Conservation (phyloP, 768 basidiomycete species). For the Lentinula sp. region DNA sequence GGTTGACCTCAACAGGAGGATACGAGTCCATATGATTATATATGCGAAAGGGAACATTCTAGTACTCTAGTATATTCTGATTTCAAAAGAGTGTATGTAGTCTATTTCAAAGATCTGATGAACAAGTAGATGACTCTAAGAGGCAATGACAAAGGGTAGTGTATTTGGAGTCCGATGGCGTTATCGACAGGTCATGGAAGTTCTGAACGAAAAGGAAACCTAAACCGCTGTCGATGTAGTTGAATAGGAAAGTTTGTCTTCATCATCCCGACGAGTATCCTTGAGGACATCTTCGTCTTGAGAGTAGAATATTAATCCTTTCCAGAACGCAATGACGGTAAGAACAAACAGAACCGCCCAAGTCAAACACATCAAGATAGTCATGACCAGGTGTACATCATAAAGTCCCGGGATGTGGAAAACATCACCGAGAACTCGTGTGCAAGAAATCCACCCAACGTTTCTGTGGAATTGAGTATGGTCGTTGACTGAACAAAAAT, state of each 20-base stretch:
- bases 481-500: not conserved
- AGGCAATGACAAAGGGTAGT: not conserved
- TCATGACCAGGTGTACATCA: constrained; percentile 32
- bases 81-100: too few relatives aligned
- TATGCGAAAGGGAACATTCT: too few relatives aligned
- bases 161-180: not conserved
- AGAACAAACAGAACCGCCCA: constrained; percentile 36
- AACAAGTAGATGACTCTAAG: too few relatives aligned
- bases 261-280: constrained; percentile 16
- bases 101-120: too few relatives aligned
- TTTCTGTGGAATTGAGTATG: constrained; percentile 10
- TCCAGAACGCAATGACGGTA: constrained; percentile 33
- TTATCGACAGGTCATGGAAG: not conserved
- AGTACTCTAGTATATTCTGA: too few relatives aligned
- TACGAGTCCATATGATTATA: too few relatives aligned
- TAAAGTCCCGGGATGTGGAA: constrained; percentile 33
- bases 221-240: not conserved
- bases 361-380: constrained; percentile 29
- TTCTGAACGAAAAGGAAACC: not conserved
- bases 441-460: constrained; percentile 37
- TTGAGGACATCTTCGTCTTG: constrained; percentile 35
- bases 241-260: not conserved
- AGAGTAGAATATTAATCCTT: constrained; percentile 37
- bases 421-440: constrained; percentile 34
- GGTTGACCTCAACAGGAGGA: too few relatives aligned